Base-by-base conservation (phyloP, 805 yeast species). In the Wickerhamiella slavikovae region DNA sequence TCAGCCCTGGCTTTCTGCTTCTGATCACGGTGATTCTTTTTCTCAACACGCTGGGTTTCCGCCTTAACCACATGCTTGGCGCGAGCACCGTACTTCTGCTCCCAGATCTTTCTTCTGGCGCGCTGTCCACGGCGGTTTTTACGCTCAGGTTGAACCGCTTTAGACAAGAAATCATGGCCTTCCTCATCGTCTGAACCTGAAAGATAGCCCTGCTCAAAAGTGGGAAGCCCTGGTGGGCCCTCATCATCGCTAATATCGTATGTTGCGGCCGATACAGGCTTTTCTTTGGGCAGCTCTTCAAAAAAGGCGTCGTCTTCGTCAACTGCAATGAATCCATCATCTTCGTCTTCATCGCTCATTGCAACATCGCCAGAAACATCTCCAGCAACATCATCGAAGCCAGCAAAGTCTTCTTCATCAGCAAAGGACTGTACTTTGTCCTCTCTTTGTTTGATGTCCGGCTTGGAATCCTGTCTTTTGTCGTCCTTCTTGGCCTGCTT, bases 91-190 rank as follows among this genome's bases (percentile, higher is more conserved):
- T 61, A 89, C 50, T 89, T 85, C 54, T 66, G 58, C 47, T 82
- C 98, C 96, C 96, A 89, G 30, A 89, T 80, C 59, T 77, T 75
- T 50, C 85, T 89, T 55, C 98, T 71, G 1, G 95, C 98, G 35
- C 96, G 64, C 57, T 89, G 98, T 16, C 98, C 98, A 51, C 95
- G 69, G 55, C 98, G 64, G 51, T 89, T 89, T 43, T 82, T 80
- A 38, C 85, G 65, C 15, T 29, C 40, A 12, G 38, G 37, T n/a
- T n/a, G n/a, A n/a, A n/a, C n/a, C n/a, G n/a, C n/a, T n/a, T n/a
- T n/a, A n/a, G n/a, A n/a, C n/a, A n/a, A n/a, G n/a, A n/a, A n/a
- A n/a, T n/a, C n/a, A n/a, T n/a, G n/a, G n/a, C n/a, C n/a, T 27
- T 35, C 44, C 11, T 52, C 59, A 43, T 56, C 68, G 21, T 77